Evolutionary conservation across 495 filamentous ascomycete species (phyloP), one percentile per base, ranked within the genome.

Genomic region (Podospora pseudoanserina): DNA sequence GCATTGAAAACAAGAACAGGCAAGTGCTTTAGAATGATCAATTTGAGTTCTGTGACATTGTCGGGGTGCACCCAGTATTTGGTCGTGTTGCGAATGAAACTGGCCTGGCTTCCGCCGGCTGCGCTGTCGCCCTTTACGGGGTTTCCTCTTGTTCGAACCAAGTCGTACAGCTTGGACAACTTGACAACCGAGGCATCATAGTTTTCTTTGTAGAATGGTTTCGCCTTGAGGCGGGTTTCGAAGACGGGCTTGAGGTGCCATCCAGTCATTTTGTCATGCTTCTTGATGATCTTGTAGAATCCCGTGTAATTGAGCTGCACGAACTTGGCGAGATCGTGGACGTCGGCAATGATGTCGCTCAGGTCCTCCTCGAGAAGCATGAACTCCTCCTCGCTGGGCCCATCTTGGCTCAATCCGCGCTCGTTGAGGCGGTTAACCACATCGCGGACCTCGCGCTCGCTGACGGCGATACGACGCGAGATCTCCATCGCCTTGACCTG

Each of bases 261-360:
- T 44, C 86, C 82, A 0, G 95, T 99, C 86, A 91, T 83, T 91
- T 99, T 99, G 84, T 99, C 95, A 78, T 99, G 95, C 82, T 99
- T 99, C 83, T 99, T 99, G 77, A 99, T 97, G 73, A 99, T 99
- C 83, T 99, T 99, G 83, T 97, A 96, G 75, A 99, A 99, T 0
- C 96, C 95, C 0, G 94, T 97, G 74, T 99, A 99, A 79, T 99
- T 99, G 76, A 99, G 80, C 80, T 97, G 94, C 5, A 95, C 96
- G 73, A 97, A 99, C 80, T 98, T 98, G 73, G 96, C 96, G 73
- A 99, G 82, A 77, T 99, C 95, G 75, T 99, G 95, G 13, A 99
- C 96, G 76, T 99, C 95, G 64, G 96, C 96, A 77, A 98, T 99
- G 73, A 98, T 94, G 76, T 99, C 95, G 79, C 92, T 96, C 76